These are phyloP conservation scores for Fusarium sp. DNA, from an alignment of 2,329 filamentous ascomycete species.

Conservation along the genomic window DNA sequence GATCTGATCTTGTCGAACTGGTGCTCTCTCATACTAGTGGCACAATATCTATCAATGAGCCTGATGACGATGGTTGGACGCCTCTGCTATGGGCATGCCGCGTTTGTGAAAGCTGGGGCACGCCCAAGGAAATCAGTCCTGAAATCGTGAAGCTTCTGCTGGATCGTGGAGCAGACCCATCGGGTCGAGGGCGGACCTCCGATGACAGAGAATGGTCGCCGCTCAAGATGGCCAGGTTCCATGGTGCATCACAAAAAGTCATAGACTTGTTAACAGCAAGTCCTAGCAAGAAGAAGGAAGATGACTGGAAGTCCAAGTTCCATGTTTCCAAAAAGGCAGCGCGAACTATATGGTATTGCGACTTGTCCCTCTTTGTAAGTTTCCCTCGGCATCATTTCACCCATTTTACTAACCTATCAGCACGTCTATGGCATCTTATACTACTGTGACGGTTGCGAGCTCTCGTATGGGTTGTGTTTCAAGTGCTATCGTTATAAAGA, in stretches of 20 bases:
- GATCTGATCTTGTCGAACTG: background rate
- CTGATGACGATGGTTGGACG: background rate
- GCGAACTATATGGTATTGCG: background rate
- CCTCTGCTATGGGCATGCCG: background rate
- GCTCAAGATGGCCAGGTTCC: background rate
- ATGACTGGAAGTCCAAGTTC: background rate
- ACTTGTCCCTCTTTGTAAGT: background rate
- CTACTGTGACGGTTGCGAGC: background rate
- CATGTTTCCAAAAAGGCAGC: background rate
- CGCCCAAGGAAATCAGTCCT: background rate
- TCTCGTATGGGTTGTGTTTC: background rate
- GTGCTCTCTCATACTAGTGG: background rate
- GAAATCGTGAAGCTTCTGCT: background rate
- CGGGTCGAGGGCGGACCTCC: background rate
- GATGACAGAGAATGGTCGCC: background rate
- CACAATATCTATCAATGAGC: background rate
- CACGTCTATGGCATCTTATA: background rate
- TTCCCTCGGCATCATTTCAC: fast-evolving
- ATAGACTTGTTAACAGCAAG: background rate
- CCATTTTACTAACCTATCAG: background rate
- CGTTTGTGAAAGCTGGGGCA: background rate
- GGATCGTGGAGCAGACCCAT: background rate
- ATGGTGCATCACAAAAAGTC: background rate
- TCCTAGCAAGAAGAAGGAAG: background rate
- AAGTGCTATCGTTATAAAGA: background rate